Evolutionary conservation across 2,329 filamentous ascomycete species (phyloP).

Genomic region (Colletotrichum shisoi): DNA sequence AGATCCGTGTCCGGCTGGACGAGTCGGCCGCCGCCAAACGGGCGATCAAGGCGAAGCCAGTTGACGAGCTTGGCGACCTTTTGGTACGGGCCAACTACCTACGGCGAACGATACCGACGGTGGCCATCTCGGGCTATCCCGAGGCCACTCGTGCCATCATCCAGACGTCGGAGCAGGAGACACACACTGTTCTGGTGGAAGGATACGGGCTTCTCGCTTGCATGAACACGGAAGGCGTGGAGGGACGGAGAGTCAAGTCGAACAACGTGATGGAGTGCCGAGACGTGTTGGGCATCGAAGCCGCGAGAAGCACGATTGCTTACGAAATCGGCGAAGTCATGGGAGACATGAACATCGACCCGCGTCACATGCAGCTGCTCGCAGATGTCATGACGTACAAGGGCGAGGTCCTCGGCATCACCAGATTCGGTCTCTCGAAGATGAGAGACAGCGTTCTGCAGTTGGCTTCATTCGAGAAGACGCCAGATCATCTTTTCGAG

Average conservation of each 20-base stretch:
- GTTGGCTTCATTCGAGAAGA: slow-evolving; percentile 96
- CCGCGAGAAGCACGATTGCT: slow-evolving; percentile 87
- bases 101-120: slow-evolving; percentile 79
- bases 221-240: slow-evolving; percentile 92
- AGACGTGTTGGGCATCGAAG: slow-evolving; percentile 92
- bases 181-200: slow-evolving; percentile 84
- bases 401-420: slow-evolving; percentile 95
- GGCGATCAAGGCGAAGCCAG: slow-evolving; percentile 56
- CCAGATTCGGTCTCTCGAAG: slow-evolving; percentile 93
- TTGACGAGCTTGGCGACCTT: slow-evolving; percentile 58
- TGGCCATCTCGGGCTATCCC: slow-evolving; percentile 90
- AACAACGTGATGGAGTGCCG: slow-evolving; percentile 92
- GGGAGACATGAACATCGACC: slow-evolving; percentile 94
- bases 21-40: slow-evolving; percentile 59
- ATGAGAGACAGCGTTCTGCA: slow-evolving; percentile 95
- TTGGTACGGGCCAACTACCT: slow-evolving; percentile 84
- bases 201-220: slow-evolving; percentile 89
- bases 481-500: slow-evolving; percentile 95
- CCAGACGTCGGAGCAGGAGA: slow-evolving; percentile 75
- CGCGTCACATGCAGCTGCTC: slow-evolving; percentile 95
- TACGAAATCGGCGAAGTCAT: slow-evolving; percentile 89
- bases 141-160: slow-evolving; percentile 88
- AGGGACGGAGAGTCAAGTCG: slow-evolving; percentile 75
- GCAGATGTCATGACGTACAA: slow-evolving; percentile 99
- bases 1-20: slow-evolving; percentile 72